A percentile compares a stretch with the other conserved stretches of the same genome.
Conservation (phyloP, 2,329 filamentous ascomycete species). For the Trematosphaeria pertusa region DNA sequence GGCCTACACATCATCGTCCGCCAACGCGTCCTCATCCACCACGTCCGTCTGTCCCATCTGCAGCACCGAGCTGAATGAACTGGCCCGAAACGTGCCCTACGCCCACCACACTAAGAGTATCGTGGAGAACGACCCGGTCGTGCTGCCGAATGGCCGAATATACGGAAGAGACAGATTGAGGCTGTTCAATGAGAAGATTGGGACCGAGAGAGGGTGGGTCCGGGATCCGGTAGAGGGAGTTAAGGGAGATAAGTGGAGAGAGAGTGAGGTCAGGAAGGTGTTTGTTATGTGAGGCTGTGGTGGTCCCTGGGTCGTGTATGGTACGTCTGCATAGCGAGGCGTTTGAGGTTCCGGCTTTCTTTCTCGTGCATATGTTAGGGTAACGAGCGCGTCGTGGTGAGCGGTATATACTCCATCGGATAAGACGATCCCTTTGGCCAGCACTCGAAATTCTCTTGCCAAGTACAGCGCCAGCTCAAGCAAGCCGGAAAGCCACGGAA, state of each 20-base stretch:
- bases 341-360: conserved; percentile 2
- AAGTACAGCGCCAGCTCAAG: too few relatives aligned
- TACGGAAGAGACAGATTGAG: conserved; percentile 79
- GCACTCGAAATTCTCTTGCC: too few relatives aligned
- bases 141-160: conserved; percentile 85
- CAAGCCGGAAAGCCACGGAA: too few relatives aligned
- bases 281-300: conserved; percentile 73
- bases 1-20: conserved; percentile 62
- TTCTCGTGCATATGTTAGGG: background rate
- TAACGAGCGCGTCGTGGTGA: too few relatives aligned
- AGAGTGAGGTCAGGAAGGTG: conserved; percentile 78
- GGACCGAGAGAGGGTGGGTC: conserved; percentile 69
- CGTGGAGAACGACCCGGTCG: conserved; percentile 84
- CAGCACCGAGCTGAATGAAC: conserved; percentile 90
- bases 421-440: too few relatives aligned
- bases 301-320: conserved; percentile 6
- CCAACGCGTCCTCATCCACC: conserved; percentile 64
- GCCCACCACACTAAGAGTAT: conserved; percentile 94
- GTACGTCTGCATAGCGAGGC: conserved; percentile 15
- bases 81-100: conserved; percentile 88
- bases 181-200: conserved; percentile 80
- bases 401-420: too few relatives aligned
- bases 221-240: conserved; percentile 75
- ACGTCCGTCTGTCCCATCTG: conserved; percentile 91
- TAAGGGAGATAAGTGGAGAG: conserved; percentile 57